Percentiles rank a stretch among this genome's conserved stretches.
phyloP scores from a whole-genome alignment of 805 yeast genomes.

The Ogataea dorogensis region DNA sequence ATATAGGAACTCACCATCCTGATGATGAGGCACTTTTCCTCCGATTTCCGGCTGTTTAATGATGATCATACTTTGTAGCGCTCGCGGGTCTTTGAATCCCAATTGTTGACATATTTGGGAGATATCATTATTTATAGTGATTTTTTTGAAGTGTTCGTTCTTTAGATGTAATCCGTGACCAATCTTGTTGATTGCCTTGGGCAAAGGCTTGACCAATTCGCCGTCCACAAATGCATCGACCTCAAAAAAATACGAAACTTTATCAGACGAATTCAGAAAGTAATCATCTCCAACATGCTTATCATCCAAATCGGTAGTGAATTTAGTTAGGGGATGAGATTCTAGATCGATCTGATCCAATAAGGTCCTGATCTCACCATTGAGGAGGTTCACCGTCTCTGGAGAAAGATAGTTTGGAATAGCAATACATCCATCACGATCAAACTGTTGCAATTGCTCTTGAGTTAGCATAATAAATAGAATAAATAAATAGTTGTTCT shows the following conservation, averaged over 20 bases:
- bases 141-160: constrained; percentile 45
- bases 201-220: constrained; percentile 50
- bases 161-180: constrained; percentile 74
- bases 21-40: constrained; percentile 74
- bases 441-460: constrained; percentile 50
- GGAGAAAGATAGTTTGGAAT: constrained; percentile 51
- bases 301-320: constrained; percentile 52
- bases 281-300: constrained; percentile 73
- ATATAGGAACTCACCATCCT: constrained; percentile 70
- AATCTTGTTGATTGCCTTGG: constrained; percentile 65
- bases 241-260: constrained; percentile 68
- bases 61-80: constrained; percentile 75
- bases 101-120: constrained; percentile 51
- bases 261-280: constrained; percentile 67
- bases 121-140: constrained; percentile 53
- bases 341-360: constrained; percentile 49
- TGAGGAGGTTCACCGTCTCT: constrained; percentile 40
- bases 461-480: constrained; percentile 32
- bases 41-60: constrained; percentile 76
- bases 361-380: constrained; percentile 44
- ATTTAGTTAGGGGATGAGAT: constrained; percentile 66
- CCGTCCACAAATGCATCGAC: constrained; percentile 61
- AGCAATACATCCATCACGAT: constrained; percentile 60
- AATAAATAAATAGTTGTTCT: neutral
- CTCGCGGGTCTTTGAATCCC: constrained; percentile 61